phyloP scores from a whole-genome alignment of 208 protist species.

The Wallacemonas rigidus region DNA sequence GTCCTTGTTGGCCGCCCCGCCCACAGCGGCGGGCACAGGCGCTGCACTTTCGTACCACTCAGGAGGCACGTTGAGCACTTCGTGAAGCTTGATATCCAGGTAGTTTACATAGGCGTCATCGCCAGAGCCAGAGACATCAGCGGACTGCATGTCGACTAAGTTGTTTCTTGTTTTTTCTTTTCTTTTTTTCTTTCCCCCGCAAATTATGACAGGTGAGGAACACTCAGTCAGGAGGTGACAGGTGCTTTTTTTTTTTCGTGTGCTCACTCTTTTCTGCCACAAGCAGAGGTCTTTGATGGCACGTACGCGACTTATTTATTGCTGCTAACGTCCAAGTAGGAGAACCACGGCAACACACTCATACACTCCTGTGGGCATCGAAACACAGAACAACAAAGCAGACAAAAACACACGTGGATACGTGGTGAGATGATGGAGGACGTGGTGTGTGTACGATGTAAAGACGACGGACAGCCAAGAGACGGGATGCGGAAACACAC shows the following conservation, averaged over 20 bases:
- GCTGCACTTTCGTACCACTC: slow-evolving; percentile 54
- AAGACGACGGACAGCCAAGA: not conserved
- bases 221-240: too few relatives aligned
- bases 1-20: slow-evolving; percentile 1
- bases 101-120: slow-evolving; percentile 59
- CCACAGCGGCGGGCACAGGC: slow-evolving; percentile 12
- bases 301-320: too few relatives aligned
- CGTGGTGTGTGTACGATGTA: too few relatives aligned
- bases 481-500: not conserved
- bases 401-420: not conserved
- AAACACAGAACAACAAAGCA: not conserved
- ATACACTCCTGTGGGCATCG: too few relatives aligned
- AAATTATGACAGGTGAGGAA: not conserved
- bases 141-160: not conserved
- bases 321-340: too few relatives aligned
- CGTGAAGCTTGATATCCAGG: slow-evolving; percentile 74
- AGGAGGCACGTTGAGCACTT: slow-evolving; percentile 53
- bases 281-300: too few relatives aligned
- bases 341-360: too few relatives aligned
- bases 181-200: not conserved
- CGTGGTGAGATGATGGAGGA: too few relatives aligned
- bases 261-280: too few relatives aligned
- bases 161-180: slow-evolving; percentile 7
- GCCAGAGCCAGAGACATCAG: not conserved
- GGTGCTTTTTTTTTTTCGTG: too few relatives aligned